Evolutionary conservation across 2,329 filamentous ascomycete species (phyloP), one percentile per base, ranked within the genome.

Genomic region (Onygenales sp.): DNA sequence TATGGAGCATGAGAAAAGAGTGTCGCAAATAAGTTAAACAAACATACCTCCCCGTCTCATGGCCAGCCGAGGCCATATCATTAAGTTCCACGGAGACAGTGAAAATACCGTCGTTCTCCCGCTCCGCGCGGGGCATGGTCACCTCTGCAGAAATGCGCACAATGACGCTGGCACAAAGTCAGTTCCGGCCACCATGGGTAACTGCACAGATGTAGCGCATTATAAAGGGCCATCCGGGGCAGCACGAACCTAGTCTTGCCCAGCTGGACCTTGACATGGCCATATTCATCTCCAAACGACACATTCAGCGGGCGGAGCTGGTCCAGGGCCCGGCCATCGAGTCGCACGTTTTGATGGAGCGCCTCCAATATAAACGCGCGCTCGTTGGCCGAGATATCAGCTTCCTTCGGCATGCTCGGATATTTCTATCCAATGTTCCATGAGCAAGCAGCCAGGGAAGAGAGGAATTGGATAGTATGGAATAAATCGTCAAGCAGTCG

Each of bases 91-190:
- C 87, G 52, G 85, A 81, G 66, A 97, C 96, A 61, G 85, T 90
- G 76, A 97, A 97, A 69, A 95, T 81, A 68, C 93, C 93, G 68
- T 97, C 93, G 67, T 95, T 95, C 55, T 91, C 92, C 58, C 92
- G 86, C 72, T 97, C 92, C 51, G 86, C 72, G 66, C 86, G 88
- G 43, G 93, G 92, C 40, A 87, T 83, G 9, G 87, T 87, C 57
- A 97, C 87, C 73, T 95, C 88, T 58, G 90, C 87, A 2, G 90
- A 92, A 55, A 95, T 86, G 57, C 88, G 87, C 53, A 86, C 89
- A 56, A 94, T 75, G 54, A 96, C 82, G 64, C 91, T 94, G 61
- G 9, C 17, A 31, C 13, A 49, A 44, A 32, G 42, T 6, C 42
- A 39, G 21, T 40, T 36, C 34, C 13, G 14, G 11, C 4, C 14